These are phyloP conservation scores for Sporobolomyces pararoseus DNA, from an alignment of 768 basidiomycete species.

Conservation along the genomic window DNA sequence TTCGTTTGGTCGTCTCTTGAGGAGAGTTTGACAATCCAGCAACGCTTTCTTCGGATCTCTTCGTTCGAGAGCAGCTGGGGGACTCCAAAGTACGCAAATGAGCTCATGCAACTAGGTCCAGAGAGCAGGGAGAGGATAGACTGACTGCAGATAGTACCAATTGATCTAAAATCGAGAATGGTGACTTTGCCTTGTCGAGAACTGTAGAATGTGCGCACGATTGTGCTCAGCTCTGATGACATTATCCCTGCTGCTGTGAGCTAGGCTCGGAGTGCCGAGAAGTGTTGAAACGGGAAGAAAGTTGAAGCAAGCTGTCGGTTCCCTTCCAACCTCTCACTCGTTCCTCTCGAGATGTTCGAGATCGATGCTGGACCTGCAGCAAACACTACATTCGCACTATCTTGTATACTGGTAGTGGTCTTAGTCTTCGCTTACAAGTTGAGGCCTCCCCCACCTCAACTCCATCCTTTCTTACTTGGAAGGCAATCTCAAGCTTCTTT, in stretches of 20 bases:
- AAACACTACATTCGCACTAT: constrained; percentile 20
- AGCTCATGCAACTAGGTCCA: neutral
- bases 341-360: neutral
- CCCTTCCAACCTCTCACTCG: neutral
- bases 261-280: too few species aligned
- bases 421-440: constrained; percentile 12
- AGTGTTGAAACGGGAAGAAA: too few species aligned
- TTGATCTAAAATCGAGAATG: constrained; percentile 12
- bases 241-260: neutral
- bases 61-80: constrained; percentile 26
- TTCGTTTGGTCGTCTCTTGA: constrained; percentile 24
- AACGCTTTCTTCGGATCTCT: constrained; percentile 30
- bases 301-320: too few species aligned
- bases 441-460: constrained; percentile 26
- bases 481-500: constrained; percentile 5
- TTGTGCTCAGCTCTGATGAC: neutral
- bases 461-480: constrained; percentile 42
- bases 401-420: constrained; percentile 3
- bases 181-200: neutral
- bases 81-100: neutral
- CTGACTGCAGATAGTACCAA: constrained; percentile 27
- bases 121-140: neutral
- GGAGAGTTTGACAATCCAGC: constrained; percentile 18
- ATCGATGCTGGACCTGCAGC: constrained; percentile 17
- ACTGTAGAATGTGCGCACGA: constrained; percentile 22